Percentiles rank a stretch among this genome's conserved stretches.
Evolutionary conservation across 345 rosid genomes (phyloP).

Genomic region (Populus simonii): DNA sequence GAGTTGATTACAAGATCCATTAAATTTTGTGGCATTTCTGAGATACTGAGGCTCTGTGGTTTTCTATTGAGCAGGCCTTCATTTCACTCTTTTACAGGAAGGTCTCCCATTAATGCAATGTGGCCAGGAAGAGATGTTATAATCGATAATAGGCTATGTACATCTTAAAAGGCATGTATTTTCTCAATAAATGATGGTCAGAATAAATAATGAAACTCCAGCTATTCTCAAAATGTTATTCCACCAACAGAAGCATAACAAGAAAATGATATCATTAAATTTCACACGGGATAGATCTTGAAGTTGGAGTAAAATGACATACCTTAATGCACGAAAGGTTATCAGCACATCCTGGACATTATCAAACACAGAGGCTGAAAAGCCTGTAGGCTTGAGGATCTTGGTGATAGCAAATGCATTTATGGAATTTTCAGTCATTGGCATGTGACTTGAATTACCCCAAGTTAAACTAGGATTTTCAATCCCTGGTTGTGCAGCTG

Average conservation of each 20-base stretch:
- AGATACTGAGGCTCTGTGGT: too few species aligned
- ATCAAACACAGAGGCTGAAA: constrained; percentile 57
- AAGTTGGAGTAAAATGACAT: constrained; percentile 23
- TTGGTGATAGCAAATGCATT: constrained; percentile 42
- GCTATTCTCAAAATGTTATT: background rate
- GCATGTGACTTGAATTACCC: constrained; percentile 35
- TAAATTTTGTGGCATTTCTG: too few species aligned
- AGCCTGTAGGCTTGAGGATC: constrained; percentile 73
- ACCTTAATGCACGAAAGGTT: constrained; percentile 79
- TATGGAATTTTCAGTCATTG: constrained; percentile 39
- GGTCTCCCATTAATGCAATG: too few species aligned
- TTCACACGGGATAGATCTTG: background rate
- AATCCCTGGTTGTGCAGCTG: constrained; percentile 37
- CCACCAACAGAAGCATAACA: background rate
- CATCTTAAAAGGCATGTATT: background rate
- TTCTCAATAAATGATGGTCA: background rate
- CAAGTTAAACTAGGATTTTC: constrained; percentile 39
- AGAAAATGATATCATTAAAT: background rate
- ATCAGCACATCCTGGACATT: constrained; percentile 68
- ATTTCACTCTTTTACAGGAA: too few species aligned
- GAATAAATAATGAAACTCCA: background rate
- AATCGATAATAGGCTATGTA: background rate
- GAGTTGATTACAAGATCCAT: too few species aligned
- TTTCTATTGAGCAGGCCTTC: too few species aligned
- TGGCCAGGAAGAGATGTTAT: background rate